Evolutionary conservation across 176 grass and related monocot genomes (phyloP), one percentile per base, ranked within the genome.

Genomic region (Eleusine indica): DNA sequence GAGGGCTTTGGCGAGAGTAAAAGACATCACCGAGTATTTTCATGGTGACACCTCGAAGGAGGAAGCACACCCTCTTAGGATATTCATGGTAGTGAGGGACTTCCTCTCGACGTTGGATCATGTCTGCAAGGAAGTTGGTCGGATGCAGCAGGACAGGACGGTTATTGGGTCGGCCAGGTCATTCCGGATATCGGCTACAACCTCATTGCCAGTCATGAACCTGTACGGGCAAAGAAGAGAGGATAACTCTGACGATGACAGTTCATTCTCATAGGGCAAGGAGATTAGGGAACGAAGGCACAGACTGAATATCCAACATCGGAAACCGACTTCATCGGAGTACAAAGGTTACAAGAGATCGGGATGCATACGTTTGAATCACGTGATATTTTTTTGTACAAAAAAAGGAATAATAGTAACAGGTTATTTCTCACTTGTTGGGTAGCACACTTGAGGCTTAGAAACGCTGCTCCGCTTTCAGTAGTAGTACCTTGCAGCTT

Each of bases 31-130:
- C 0, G 91, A 96, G 21, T 99, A 99, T 77, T 99, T 99, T 83
- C 96, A 99, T 4, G 93, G 91, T 0, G 89, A 96, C 71, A 52
- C 93, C 1, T 71, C 89, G 0, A 95, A 95, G 79, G 96, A 93
- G 83, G 96, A 94, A 84, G 91, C 93, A 0, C 96, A 96, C 78
- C 96, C 96, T 52, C 84, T 99, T 71, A 89, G 96, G 78, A 99
- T 99, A 74, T 99, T 99, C 89, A 92, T 96, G 96, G 96, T 99
- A 83, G 96, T 99, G 64, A 89, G 96, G 60, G 96, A 99, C 75
- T 96, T 99, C 84, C 82, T 99, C 21, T 86, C 88, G n/a, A 86
- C 84, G 21, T 72, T 99, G 66, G 96, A 99, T 89, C 90, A 94
- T 60, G 96, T 99, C 7, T 99, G 96, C 81, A 96, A 87, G 89